Evolutionary conservation across 2,329 filamentous ascomycete genomes (phyloP).

Genomic region (Exophiala sp.): DNA sequence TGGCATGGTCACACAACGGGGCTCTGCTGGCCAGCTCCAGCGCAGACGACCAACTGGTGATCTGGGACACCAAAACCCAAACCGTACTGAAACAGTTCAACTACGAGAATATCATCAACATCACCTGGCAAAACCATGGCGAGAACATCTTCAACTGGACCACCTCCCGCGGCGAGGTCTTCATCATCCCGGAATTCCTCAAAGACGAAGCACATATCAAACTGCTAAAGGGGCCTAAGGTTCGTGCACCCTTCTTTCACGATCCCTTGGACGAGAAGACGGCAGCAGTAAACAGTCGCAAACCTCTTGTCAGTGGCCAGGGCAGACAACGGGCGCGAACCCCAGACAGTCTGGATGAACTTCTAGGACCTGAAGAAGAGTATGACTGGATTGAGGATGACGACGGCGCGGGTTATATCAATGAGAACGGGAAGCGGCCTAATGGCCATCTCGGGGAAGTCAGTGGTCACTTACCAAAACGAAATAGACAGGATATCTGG

Average conservation of each 20-base stretch:
- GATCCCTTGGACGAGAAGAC: constrained; percentile 67
- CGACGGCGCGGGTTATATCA: constrained; percentile 83
- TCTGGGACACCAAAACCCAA: constrained; percentile 91
- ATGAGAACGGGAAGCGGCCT: constrained; percentile 57
- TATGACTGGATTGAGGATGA: constrained; percentile 92
- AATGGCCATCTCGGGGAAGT: constrained; percentile 44
- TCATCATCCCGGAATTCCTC: constrained; percentile 72
- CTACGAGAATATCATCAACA: constrained; percentile 74
- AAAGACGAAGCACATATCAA: constrained; percentile 50
- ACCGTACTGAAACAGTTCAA: constrained; percentile 70
- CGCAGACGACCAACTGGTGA: constrained; percentile 44
- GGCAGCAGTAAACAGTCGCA: constrained; percentile 52
- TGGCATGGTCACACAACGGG: constrained; percentile 93
- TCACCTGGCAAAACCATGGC: constrained; percentile 77
- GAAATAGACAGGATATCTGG: constrained; percentile 45
- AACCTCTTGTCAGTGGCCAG: constrained; percentile 51
- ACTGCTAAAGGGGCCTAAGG: constrained; percentile 50
- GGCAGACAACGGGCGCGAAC: constrained; percentile 52
- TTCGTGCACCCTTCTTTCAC: constrained; percentile 69
- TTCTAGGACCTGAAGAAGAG: constrained; percentile 60
- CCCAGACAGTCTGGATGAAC: constrained; percentile 72
- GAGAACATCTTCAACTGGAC: constrained; percentile 88
- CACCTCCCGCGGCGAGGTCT: constrained; percentile 86
- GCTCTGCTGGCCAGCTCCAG: constrained; percentile 66
- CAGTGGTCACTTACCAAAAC: constrained; percentile 46